Conservation (phyloP, 1,139 yeast species). For the Kluyveromyces marxianus region DNA sequence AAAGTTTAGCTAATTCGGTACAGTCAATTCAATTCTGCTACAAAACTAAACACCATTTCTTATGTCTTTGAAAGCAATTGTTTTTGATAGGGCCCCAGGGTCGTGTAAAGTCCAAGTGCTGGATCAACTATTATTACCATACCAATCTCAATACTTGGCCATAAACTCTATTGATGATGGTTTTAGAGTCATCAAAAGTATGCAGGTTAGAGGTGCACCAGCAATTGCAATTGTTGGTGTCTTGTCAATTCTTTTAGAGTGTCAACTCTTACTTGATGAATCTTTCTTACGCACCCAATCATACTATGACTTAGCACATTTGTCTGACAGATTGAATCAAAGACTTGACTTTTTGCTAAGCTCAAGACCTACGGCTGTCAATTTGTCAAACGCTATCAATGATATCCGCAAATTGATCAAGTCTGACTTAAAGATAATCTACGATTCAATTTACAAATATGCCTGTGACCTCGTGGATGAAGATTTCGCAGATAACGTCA, state of each 20-base stretch:
- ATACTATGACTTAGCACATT: constrained; percentile 31
- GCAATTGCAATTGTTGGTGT: constrained; percentile 96
- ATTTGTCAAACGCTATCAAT: constrained; percentile 68
- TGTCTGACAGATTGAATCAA: constrained; percentile 31
- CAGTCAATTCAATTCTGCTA: too few species aligned
- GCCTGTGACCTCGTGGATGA: constrained; percentile 59
- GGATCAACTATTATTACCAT: constrained; percentile 80
- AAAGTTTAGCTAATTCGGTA: too few species aligned
- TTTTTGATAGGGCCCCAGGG: constrained; percentile 41
- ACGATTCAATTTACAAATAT: constrained; percentile 39
- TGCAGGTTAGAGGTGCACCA: constrained; percentile 98
- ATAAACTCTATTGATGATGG: constrained; percentile 64
- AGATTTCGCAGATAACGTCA: constrained; percentile 67
- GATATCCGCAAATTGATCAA: constrained; percentile 44
- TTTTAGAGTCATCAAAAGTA: constrained; percentile 67
- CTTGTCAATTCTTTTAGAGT: constrained; percentile 70
- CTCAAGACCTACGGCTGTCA: constrained; percentile 94
- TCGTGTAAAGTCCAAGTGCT: constrained; percentile 45
- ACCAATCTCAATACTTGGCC: constrained; percentile 58
- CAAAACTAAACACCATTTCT: too few species aligned
- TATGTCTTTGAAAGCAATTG: constrained; percentile 56
- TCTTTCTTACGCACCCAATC: constrained; percentile 21
- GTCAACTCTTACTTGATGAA: constrained; percentile 30
- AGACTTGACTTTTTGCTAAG: constrained; percentile 60
- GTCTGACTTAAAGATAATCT: constrained; percentile 31